A percentile compares a stretch with the other conserved stretches of the same genome.
phyloP scores from a whole-genome alignment of 1,284 basidiomycete species.

The Ceratobasidium sp. region DNA sequence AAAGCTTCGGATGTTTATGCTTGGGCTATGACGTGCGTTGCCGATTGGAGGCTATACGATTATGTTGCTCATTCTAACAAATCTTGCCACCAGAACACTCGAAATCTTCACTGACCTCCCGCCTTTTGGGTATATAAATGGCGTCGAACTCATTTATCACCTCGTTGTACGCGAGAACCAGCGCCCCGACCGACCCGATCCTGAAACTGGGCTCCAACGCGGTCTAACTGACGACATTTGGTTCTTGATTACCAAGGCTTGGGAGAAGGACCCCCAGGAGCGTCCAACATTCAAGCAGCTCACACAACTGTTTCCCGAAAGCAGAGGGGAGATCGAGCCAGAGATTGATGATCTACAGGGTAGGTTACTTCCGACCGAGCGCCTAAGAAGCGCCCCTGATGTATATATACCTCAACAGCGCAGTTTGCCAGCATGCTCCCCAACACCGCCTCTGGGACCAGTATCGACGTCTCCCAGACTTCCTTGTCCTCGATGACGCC shows the following conservation, averaged over 20 bases:
- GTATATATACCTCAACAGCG: slow-evolving; percentile 1
- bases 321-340: not conserved
- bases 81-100: slow-evolving; percentile 2
- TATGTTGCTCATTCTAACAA: not conserved
- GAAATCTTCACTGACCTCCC: slow-evolving; percentile 36
- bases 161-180: slow-evolving; percentile 42
- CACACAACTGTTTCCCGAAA: slow-evolving; percentile 16
- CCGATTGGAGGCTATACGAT: not conserved
- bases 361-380: not conserved
- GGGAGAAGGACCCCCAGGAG: no score
- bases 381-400: slow-evolving; percentile 1
- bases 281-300: not conserved
- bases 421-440: slow-evolving; percentile 33
- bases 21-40: slow-evolving; percentile 57
- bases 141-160: slow-evolving; percentile 39
- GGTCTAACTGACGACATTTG: slow-evolving; percentile 39
- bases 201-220: slow-evolving; percentile 16
- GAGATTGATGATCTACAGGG: slow-evolving; percentile 35
- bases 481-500: slow-evolving; percentile 17
- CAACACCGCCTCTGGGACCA: slow-evolving; percentile 22
- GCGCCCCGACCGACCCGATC: slow-evolving; percentile 41
- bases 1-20: slow-evolving; percentile 59
- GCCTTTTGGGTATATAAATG: slow-evolving; percentile 32
- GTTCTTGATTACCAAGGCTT: slow-evolving; percentile 39
- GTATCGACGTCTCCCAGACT: slow-evolving; percentile 7